Evolutionary conservation across 2,329 filamentous ascomycete species (phyloP).

Genomic region (Pleurostoma richardsiae): DNA sequence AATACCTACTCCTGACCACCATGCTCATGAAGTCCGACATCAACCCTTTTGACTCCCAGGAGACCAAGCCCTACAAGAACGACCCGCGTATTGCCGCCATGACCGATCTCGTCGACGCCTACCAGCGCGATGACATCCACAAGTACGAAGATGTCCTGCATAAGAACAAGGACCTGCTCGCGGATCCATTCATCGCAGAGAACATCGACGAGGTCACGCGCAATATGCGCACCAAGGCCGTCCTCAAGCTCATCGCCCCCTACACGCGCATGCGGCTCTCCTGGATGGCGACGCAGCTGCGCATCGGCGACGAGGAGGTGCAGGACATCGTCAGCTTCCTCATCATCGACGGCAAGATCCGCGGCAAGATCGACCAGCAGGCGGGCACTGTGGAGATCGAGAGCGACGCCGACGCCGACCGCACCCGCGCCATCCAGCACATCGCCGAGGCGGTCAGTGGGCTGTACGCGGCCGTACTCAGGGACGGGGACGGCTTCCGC

Average conservation of each 20-base stretch:
- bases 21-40: constrained; percentile 99
- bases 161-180: constrained; percentile 81
- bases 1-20: constrained; percentile 91
- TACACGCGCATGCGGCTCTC: constrained; percentile 87
- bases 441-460: constrained; percentile 67
- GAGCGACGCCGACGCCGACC: constrained; percentile 66
- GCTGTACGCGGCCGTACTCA: constrained; percentile 69
- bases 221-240: constrained; percentile 95
- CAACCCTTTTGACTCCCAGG: constrained; percentile 97
- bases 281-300: constrained; percentile 85
- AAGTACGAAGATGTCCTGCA: constrained; percentile 84
- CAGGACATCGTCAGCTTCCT: constrained; percentile 94
- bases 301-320: constrained; percentile 79
- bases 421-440: constrained; percentile 65
- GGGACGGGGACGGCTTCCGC: constrained; percentile 69
- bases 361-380: constrained; percentile 86
- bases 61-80: constrained; percentile 96
- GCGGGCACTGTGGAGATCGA: constrained; percentile 78
- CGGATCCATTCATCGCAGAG: constrained; percentile 93
- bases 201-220: constrained; percentile 99
- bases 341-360: constrained; percentile 84
- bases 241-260: constrained; percentile 87
- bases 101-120: constrained; percentile 95
- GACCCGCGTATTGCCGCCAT: constrained; percentile 94
- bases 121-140: constrained; percentile 92